Evolutionary conservation across 2,329 filamentous ascomycete species (phyloP).

Genomic region (Albifimbria verrucaria): DNA sequence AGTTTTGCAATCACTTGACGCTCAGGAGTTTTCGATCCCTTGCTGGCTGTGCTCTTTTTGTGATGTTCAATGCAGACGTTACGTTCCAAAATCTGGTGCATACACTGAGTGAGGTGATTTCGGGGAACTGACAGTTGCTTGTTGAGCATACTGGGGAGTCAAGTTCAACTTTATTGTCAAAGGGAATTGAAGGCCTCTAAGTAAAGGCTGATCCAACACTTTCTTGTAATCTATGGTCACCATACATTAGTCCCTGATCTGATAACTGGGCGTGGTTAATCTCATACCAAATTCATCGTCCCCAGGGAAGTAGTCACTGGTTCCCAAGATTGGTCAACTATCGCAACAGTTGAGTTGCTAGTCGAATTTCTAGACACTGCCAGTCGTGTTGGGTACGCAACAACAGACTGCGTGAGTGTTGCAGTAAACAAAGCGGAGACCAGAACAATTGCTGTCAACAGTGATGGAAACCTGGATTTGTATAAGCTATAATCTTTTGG

Average conservation of each 20-base stretch:
- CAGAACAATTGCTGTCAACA: background rate
- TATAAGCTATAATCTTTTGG: background rate
- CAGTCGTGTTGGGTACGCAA: background rate
- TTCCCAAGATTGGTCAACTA: too few relatives aligned
- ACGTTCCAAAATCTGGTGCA: background rate
- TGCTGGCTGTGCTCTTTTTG: too few relatives aligned
- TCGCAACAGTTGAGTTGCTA: background rate
- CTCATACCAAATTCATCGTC: too few relatives aligned
- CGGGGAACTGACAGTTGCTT: background rate
- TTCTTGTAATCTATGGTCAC: too few relatives aligned
- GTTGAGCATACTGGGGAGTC: background rate
- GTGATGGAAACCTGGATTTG: background rate
- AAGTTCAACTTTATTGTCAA: background rate
- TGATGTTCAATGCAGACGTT: background rate
- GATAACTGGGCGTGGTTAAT: too few relatives aligned
- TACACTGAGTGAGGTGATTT: background rate
- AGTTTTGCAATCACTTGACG: too few relatives aligned
- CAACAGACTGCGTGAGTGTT: background rate
- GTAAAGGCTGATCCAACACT: too few relatives aligned
- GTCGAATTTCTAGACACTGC: background rate
- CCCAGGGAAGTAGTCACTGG: too few relatives aligned
- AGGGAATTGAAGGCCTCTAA: background rate
- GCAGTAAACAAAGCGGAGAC: background rate
- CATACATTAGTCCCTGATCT: too few relatives aligned
- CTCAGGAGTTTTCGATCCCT: too few relatives aligned